Conservation (phyloP, 306 rosid species). For the Oemleria cerasiformis region DNA sequence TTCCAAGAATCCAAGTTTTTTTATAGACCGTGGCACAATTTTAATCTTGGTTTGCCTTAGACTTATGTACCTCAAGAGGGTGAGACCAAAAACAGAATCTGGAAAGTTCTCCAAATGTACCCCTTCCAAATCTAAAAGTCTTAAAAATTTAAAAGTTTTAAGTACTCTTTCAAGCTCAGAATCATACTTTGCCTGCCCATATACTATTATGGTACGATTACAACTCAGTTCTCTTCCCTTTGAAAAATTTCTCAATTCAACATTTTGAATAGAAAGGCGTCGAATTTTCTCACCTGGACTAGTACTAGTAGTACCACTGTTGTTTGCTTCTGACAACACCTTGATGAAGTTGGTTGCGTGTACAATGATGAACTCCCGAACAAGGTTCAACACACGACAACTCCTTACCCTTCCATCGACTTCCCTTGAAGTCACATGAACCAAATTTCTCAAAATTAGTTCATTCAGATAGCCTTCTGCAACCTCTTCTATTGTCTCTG, state of each 20-base stretch:
- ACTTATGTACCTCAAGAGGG: slow-evolving; percentile 12
- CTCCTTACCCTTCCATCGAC: slow-evolving; percentile 6
- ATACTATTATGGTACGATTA: slow-evolving; percentile 1
- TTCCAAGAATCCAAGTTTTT: slow-evolving; percentile 16
- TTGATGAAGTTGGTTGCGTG: not conserved
- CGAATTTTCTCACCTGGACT: not conserved
- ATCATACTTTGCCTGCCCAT: not conserved
- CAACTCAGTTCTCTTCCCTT: not conserved
- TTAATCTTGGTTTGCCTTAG: not conserved
- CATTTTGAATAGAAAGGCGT: slow-evolving; percentile 12
- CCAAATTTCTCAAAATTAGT: slow-evolving; percentile 13
- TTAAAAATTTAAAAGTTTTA: not conserved
- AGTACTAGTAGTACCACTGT: not conserved
- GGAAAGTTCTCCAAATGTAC: not conserved
- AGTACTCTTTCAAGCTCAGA: not conserved
- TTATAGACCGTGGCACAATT: not conserved
- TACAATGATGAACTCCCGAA: not conserved
- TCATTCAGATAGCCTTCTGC: slow-evolving; percentile 3
- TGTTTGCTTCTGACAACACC: not conserved
- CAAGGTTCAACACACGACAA: slow-evolving; percentile 12
- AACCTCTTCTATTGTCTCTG: not conserved
- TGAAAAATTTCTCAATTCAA: not conserved
- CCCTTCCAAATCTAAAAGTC: not conserved
- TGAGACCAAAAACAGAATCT: not conserved
- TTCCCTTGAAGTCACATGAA: not conserved